Conservation (phyloP, 495 filamentous ascomycete genomes). For the Penicillium salamii region DNA sequence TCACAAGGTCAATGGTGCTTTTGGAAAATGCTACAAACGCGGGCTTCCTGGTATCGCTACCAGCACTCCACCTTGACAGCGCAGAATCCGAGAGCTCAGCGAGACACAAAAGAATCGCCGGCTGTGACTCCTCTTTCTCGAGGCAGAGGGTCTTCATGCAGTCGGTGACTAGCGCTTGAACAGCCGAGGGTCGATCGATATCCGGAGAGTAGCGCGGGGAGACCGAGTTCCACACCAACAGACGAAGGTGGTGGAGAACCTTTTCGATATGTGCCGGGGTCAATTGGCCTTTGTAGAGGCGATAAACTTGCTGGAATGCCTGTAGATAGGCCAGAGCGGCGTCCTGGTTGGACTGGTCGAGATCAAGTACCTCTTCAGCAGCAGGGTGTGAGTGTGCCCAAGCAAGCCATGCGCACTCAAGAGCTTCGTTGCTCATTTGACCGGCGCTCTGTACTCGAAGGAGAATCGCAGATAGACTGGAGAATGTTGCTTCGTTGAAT, state of each 20-base stretch:
- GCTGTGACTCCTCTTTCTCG: constrained; percentile 63
- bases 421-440: constrained; percentile 53
- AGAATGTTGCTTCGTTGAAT: constrained; percentile 70
- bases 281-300: constrained; percentile 66
- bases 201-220: constrained; percentile 77
- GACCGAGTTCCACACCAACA: constrained; percentile 67
- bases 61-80: constrained; percentile 51
- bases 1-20: constrained; percentile 65
- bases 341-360: constrained; percentile 62
- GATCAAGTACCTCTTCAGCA: constrained; percentile 41
- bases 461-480: constrained; percentile 64
- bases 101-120: constrained; percentile 63
- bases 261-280: constrained; percentile 54
- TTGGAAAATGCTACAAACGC: constrained; percentile 87
- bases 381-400: constrained; percentile 66
- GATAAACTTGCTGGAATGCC: constrained; percentile 74
- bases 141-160: constrained; percentile 68
- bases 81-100: constrained; percentile 62
- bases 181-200: constrained; percentile 73
- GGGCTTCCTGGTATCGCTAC: constrained; percentile 45
- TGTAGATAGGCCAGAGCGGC: constrained; percentile 76
- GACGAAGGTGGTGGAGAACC: constrained; percentile 51
- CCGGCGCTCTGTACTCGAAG: constrained; percentile 45
- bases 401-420: constrained; percentile 66
- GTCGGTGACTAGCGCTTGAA: constrained; percentile 74